Evolutionary conservation across 2,329 filamentous ascomycete genomes (phyloP).

Genomic region (Colletotrichum eleusines): DNA sequence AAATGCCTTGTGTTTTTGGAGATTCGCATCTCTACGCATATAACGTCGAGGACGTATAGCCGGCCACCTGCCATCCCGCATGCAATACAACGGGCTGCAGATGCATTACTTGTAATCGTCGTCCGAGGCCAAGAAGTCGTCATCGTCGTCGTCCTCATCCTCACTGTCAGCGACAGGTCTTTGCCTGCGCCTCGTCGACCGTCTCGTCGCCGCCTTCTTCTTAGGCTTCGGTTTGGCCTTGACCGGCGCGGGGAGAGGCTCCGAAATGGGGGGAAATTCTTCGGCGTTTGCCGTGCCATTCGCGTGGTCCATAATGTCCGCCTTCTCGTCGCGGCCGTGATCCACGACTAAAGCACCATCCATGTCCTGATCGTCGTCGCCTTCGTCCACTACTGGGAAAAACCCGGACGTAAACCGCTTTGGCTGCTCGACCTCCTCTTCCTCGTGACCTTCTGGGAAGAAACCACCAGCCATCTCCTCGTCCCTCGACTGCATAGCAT

Average conservation of each 20-base stretch:
- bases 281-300: not conserved
- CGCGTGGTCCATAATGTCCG: not conserved
- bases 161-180: conserved; percentile 28
- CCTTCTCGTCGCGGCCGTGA: conserved; percentile 39
- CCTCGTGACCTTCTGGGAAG: conserved; percentile 67
- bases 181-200: conserved; percentile 32
- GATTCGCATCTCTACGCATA: not conserved
- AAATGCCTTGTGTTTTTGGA: not conserved
- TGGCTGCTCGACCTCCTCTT: conserved; percentile 55
- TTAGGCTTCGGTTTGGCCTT: conserved; percentile 32
- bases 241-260: conserved; percentile 24
- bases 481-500: conserved; percentile 50
- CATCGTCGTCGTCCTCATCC: conserved; percentile 35
- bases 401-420: conserved; percentile 57
- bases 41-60: not conserved
- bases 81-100: not conserved
- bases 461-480: conserved; percentile 72
- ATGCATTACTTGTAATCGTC: conserved; percentile 31
- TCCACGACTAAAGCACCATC: conserved; percentile 53
- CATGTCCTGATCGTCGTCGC: conserved; percentile 53
- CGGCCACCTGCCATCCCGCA: conserved; percentile 2
- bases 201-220: conserved; percentile 25
- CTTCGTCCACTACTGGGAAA: conserved; percentile 61
- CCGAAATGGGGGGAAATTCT: conserved; percentile 2
- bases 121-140: conserved; percentile 32